These are phyloP conservation scores for Domatiomyces catenatus DNA, from an alignment of 2,329 filamentous ascomycete species.

Conservation along the genomic window DNA sequence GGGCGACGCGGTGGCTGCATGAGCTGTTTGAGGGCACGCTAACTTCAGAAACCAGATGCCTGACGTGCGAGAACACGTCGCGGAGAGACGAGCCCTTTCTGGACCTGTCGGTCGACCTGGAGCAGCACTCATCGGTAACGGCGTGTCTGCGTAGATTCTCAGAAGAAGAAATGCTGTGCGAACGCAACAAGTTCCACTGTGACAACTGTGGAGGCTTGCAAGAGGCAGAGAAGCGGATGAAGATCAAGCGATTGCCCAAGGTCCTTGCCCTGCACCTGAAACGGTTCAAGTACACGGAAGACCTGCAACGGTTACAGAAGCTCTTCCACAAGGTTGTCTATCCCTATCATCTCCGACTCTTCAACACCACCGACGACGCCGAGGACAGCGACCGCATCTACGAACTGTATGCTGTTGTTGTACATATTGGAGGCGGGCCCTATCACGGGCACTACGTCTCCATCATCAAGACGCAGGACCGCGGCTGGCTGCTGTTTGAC, in stretches of 20 bases:
- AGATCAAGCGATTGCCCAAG: constrained; percentile 85
- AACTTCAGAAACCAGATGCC: constrained; percentile 88
- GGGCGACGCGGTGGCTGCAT: constrained; percentile 79
- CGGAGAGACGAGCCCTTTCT: constrained; percentile 92
- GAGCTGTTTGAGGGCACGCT: constrained; percentile 90
- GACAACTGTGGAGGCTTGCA: constrained; percentile 92
- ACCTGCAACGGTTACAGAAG: constrained; percentile 84
- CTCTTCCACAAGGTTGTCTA: constrained; percentile 95
- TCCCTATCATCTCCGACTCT: constrained; percentile 87
- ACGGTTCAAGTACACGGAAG: constrained; percentile 96
- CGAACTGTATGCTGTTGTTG: constrained; percentile 90
- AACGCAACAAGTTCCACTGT: constrained; percentile 97
- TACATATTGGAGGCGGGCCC: constrained; percentile 91
- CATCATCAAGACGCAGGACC: constrained; percentile 92
- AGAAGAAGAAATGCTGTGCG: constrained; percentile 94
- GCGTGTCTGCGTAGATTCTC: constrained; percentile 93
- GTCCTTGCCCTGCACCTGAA: constrained; percentile 88
- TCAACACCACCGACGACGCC: constrained; percentile 93
- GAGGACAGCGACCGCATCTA: constrained; percentile 88
- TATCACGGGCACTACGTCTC: constrained; percentile 97
- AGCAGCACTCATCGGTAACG: constrained; percentile 89
- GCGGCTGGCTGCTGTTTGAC: constrained; percentile 91
- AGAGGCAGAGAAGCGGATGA: constrained; percentile 98
- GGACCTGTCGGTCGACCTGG: constrained; percentile 87
- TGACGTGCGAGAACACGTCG: constrained; percentile 91